Conservation (phyloP, 306 rosid genomes). For the Rosa chinensis region DNA sequence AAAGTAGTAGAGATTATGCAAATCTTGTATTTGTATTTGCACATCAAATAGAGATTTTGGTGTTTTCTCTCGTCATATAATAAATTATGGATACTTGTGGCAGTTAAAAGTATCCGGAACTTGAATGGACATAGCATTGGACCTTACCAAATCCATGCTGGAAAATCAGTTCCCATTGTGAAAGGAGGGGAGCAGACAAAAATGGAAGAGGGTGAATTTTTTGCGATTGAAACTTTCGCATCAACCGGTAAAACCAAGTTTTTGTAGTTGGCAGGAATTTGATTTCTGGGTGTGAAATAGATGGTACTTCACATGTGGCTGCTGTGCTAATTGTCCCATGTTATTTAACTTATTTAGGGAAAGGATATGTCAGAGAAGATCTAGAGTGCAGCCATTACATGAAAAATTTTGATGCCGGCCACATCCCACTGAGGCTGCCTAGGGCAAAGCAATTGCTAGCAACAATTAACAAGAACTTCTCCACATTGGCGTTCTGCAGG, state of each 20-base stretch:
- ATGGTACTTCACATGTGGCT: conserved; percentile 17
- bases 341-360: conserved; percentile 54
- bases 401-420: conserved; percentile 92
- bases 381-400: conserved; percentile 98
- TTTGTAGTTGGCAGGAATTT: conserved; percentile 17
- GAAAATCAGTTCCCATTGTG: conserved; percentile 90
- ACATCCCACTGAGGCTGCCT: conserved; percentile 87
- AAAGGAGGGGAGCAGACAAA: conserved; percentile 99
- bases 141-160: conserved; percentile 96
- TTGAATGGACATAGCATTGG: conserved; percentile 99
- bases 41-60: not conserved
- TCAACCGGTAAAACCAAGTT: conserved; percentile 72
- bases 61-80: not conserved
- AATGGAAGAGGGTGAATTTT: conserved; percentile 99
- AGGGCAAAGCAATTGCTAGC: conserved; percentile 89
- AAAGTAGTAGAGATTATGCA: no score
- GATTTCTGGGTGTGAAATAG: conserved; percentile 17
- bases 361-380: conserved; percentile 94
- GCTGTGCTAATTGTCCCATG: conserved; percentile 9
- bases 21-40: not conserved
- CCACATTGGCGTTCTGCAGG: conserved; percentile 90
- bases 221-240: conserved; percentile 90
- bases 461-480: conserved; percentile 85
- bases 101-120: conserved; percentile 94
- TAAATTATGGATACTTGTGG: conserved; percentile 4